Percentiles rank a stretch among this genome's conserved stretches.
These are phyloP conservation scores for Irpex sp. DNA, from an alignment of 1,284 basidiomycete genomes.

Conservation along the genomic window DNA sequence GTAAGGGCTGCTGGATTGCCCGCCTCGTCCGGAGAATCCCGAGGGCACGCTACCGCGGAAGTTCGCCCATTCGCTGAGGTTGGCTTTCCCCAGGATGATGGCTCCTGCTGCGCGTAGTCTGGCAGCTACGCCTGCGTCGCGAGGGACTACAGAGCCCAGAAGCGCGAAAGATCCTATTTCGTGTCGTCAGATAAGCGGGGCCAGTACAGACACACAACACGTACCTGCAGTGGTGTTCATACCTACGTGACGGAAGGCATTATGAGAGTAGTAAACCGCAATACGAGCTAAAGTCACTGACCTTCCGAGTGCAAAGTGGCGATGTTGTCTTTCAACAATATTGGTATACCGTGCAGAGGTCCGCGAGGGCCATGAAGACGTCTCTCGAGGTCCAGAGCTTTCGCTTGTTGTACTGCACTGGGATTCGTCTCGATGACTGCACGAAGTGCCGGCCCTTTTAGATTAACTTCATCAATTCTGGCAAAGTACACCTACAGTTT, in stretches of 20 bases:
- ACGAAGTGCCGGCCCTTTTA: constrained; percentile 53
- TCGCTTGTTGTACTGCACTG: constrained; percentile 49
- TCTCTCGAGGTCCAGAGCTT: constrained; percentile 52
- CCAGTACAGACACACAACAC: background rate
- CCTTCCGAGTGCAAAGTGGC: constrained; percentile 37
- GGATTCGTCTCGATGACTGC: constrained; percentile 67
- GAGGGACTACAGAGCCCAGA: constrained; percentile 52
- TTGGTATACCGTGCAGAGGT: constrained; percentile 64
- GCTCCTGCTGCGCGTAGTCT: constrained; percentile 63
- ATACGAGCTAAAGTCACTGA: constrained; percentile 11
- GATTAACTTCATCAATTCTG: constrained; percentile 69
- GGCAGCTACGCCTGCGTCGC: constrained; percentile 60
- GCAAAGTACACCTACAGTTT: constrained; percentile 59
- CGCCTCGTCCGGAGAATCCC: constrained; percentile 66
- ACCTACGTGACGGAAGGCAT: constrained; percentile 31
- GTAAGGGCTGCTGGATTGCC: constrained; percentile 60
- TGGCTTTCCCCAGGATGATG: constrained; percentile 68
- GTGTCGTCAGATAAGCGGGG: too few species aligned
- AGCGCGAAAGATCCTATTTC: constrained; percentile 49
- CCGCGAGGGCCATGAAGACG: constrained; percentile 42
- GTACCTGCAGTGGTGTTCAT: constrained; percentile 58
- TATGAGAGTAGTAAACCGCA: constrained; percentile 14
- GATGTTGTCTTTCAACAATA: constrained; percentile 72
- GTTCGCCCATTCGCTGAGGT: constrained; percentile 60
- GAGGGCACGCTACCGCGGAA: constrained; percentile 53